These are phyloP conservation scores for Suillus decipiens DNA, from an alignment of 768 basidiomycete species.

Conservation along the genomic window DNA sequence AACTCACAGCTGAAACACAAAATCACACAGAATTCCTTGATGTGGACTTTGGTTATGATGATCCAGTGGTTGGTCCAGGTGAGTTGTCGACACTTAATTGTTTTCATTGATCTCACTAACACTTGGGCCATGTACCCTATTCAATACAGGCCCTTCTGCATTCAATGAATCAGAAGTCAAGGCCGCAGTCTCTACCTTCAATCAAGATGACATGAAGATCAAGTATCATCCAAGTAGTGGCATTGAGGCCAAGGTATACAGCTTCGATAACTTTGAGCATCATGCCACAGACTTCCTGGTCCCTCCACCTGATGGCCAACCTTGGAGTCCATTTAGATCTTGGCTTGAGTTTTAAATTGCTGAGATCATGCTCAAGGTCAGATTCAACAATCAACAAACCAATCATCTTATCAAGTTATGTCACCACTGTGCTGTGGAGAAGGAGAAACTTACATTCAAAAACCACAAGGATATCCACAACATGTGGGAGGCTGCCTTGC, in stretches of 20 bases:
- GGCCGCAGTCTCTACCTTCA: background rate
- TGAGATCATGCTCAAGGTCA: constrained; percentile 24
- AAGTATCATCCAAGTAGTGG: constrained; percentile 26
- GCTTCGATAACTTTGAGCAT: constrained; percentile 19
- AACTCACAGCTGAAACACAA: no score
- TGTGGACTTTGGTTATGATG: no score
- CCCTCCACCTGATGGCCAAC: constrained; percentile 16
- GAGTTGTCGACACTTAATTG: background rate
- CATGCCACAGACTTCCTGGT: background rate
- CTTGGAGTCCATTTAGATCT: constrained; percentile 34
- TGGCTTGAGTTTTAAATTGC: constrained; percentile 34
- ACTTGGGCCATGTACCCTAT: background rate
- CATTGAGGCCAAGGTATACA: constrained; percentile 9
- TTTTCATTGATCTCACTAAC: background rate
- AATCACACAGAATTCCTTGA: no score
- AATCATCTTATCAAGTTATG: constrained; percentile 19
- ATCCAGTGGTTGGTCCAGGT: constrained; percentile 1
- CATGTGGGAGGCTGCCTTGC: constrained; percentile 22
- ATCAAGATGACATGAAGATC: constrained; percentile 24
- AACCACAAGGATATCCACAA: constrained; percentile 21
- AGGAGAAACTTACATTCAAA: constrained; percentile 20
- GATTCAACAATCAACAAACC: constrained; percentile 22
- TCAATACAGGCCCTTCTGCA: constrained; percentile 1
- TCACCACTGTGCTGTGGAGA: background rate
- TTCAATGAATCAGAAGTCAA: background rate